Base-by-base conservation (phyloP, 2,329 filamentous ascomycete genomes). In the Beauveria medogensis region DNA sequence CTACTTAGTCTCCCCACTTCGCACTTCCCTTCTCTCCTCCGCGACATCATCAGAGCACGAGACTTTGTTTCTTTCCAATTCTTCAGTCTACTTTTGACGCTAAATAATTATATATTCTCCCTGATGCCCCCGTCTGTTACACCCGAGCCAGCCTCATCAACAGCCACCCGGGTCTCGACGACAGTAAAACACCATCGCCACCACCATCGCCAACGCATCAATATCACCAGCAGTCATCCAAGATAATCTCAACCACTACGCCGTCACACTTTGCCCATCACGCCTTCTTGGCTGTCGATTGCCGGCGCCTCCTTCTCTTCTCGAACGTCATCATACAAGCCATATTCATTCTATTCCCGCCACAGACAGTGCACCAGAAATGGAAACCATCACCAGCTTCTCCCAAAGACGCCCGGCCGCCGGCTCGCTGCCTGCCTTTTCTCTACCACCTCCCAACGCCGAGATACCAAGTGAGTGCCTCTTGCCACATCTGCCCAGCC, bases 401-500 rank as follows among this genome's bases (percentile, higher is more conserved):
- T 65, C 72, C 10, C 68, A 70, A 41, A 70, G 72, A 62, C 72
- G 72, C 44, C 66, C 71, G 51, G 72, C 72, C 26, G 69, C 72
- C 22, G 68, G 69, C 64, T 59, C 67, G 18, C 62, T 74, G 59
- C 72, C 72, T n/a, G 63, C 72, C 44, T 74, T 74, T 60, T 69
- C 71, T 63, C 69, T 74, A 40, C 72, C 72, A 59, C 72, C 71
- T 51, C 72, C 72, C 26, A 72, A 67, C 54, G 62, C 70, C 63
- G 72, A 74, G 63, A 66, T 73, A 65, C 70, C 72, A 70, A 73
- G 72, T 73, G 72, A 70, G 71, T 55, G 10, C 9, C 30, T 30
- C 30, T 30, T 30, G 10, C 30, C 30, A 10, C 10, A 30, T 30
- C 3, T 30, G 30, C 30, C 30, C 30, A 30, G 30, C 30, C 30